Evolutionary conservation across 768 basidiomycete genomes (phyloP).

Genomic region (Trametes coccinea): DNA sequence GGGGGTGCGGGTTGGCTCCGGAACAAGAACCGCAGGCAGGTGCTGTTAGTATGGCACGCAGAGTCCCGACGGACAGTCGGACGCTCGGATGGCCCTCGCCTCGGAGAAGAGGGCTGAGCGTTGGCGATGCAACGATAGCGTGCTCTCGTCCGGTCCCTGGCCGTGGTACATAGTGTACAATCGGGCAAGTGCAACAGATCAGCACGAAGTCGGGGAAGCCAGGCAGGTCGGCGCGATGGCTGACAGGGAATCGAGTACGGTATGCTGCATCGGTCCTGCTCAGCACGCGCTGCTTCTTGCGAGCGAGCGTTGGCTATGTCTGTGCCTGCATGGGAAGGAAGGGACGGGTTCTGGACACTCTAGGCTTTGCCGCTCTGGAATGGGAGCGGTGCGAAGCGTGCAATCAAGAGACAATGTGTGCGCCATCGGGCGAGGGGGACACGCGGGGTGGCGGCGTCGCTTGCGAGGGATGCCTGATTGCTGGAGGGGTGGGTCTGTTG

Average conservation of each 20-base stretch:
- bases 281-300: not conserved
- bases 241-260: not conserved
- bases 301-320: too few relatives aligned
- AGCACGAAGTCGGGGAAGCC: not conserved
- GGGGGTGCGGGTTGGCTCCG: not conserved
- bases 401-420: not conserved
- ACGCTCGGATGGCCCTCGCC: conserved; percentile 13
- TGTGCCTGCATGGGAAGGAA: not conserved
- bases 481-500: not conserved
- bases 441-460: not conserved
- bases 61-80: not conserved
- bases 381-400: not conserved
- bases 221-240: not conserved
- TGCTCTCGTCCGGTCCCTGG: not conserved
- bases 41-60: not conserved
- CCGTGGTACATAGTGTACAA: not conserved
- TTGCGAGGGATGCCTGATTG: not conserved
- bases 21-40: not conserved
- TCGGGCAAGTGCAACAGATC: not conserved
- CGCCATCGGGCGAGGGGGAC: not conserved
- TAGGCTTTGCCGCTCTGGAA: not conserved
- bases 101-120: not conserved
- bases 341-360: not conserved
- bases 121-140: not conserved
- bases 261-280: not conserved